A percentile compares a stretch with the other conserved stretches of the same genome.
phyloP scores from a whole-genome alignment of 208 protist species.

The Kentomonas sorsogonicus region DNA sequence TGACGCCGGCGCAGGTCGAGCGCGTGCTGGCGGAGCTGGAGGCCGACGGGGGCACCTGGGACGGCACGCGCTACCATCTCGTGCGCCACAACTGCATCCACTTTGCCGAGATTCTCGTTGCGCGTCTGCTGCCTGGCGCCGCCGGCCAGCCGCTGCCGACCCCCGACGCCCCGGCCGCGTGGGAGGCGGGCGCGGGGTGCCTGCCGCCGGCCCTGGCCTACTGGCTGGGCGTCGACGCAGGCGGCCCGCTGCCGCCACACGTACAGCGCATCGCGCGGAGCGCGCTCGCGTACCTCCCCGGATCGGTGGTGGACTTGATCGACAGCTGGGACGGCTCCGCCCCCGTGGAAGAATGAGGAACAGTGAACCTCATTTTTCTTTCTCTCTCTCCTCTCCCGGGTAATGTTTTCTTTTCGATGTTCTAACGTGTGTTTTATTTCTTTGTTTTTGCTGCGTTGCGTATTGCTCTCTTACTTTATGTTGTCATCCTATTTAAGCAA shows the following conservation, averaged over 20 bases:
- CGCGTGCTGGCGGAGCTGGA: slow-evolving; percentile 23
- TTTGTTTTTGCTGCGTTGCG: background rate
- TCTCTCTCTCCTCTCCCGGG: background rate
- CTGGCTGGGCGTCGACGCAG: slow-evolving; percentile 13
- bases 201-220: slow-evolving; percentile 29
- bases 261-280: slow-evolving; percentile 32
- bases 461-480: no score
- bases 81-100: slow-evolving; percentile 70
- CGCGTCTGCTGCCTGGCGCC: slow-evolving; percentile 34
- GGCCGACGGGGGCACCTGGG: slow-evolving; percentile 27
- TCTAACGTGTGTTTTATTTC: no score
- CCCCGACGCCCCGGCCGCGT: slow-evolving; percentile 2
- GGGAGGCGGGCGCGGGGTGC: slow-evolving; percentile 18
- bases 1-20: slow-evolving; percentile 26
- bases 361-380: background rate
- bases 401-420: slow-evolving; percentile 2
- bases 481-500: no score
- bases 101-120: slow-evolving; percentile 43
- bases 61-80: slow-evolving; percentile 50
- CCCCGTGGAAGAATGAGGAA: background rate
- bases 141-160: slow-evolving; percentile 22
- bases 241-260: slow-evolving; percentile 41
- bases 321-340: slow-evolving; percentile 23
- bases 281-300: slow-evolving; percentile 20
- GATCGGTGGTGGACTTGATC: slow-evolving; percentile 20